Evolutionary conservation across 2,329 filamentous ascomycete species (phyloP).

Genomic region (Aphanoascus verrucosus): DNA sequence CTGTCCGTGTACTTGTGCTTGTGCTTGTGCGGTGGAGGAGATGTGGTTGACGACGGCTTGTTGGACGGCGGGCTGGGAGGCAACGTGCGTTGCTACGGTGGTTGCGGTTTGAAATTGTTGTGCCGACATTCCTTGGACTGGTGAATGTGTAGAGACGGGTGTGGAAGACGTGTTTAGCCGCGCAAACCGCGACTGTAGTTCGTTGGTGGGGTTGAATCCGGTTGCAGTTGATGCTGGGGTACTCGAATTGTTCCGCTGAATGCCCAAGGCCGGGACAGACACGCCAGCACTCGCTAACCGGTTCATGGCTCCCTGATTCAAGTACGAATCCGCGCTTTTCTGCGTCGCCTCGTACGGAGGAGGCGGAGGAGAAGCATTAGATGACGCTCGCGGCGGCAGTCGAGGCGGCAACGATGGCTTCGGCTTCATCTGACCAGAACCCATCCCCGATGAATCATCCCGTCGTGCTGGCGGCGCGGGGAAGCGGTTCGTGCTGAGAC

Average conservation of each 20-base stretch:
- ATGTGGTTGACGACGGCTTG: slow-evolving; percentile 45
- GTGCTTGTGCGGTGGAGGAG: slow-evolving; percentile 43
- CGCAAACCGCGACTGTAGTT: slow-evolving; percentile 6
- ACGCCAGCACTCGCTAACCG: slow-evolving; percentile 64
- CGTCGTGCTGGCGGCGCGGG: slow-evolving; percentile 57
- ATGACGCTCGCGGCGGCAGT: slow-evolving; percentile 57
- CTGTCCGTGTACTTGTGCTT: slow-evolving; percentile 39
- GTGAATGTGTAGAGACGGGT: slow-evolving; percentile 46
- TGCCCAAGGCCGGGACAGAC: slow-evolving; percentile 66
- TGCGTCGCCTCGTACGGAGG: slow-evolving; percentile 39
- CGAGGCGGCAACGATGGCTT: slow-evolving; percentile 55
- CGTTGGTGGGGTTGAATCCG: background rate
- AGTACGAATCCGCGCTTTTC: slow-evolving; percentile 10
- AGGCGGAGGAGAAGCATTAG: slow-evolving; percentile 36
- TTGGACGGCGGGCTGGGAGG: slow-evolving; percentile 32
- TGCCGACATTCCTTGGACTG: slow-evolving; percentile 51
- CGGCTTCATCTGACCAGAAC: slow-evolving; percentile 24
- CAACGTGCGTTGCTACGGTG: slow-evolving; percentile 23
- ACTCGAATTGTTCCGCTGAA: slow-evolving; percentile 38
- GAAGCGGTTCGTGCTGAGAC: slow-evolving; percentile 56
- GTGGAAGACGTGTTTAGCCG: slow-evolving; percentile 17
- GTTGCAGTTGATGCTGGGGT: background rate
- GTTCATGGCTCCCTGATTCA: slow-evolving; percentile 51
- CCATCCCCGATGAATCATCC: slow-evolving; percentile 12
- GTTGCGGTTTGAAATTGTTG: slow-evolving; percentile 23